Evolutionary conservation across 129 eudicot species (phyloP), one percentile per base, ranked within the genome.

Genomic region (Mikania micrantha): DNA sequence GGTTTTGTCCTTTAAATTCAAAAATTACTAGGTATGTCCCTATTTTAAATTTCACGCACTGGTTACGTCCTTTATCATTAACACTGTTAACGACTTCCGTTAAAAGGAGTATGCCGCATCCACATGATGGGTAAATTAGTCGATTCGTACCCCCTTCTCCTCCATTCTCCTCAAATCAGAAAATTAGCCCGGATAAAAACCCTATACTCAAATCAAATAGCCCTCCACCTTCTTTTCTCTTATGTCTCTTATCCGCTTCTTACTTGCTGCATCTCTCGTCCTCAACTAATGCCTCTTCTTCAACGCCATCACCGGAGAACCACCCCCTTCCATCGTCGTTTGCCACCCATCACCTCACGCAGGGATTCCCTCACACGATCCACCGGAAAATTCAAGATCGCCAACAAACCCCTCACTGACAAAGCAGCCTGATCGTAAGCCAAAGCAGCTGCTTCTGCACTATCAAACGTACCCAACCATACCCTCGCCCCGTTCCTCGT

Each of bases 351-450:
- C 88, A 88, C 77, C 38, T 78, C 95, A 15, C 34, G 44, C 49
- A 88, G 31, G 2, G 95, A 85, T 70, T 88, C 88, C 29, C 74
- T 49, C 42, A 88, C 95, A 25, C 60, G 80, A 31, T 85, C 88
- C 15, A 76, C 83, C 12, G 90, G 84, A 69, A 88, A 88, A 19
- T 88, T 88, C 24, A 88, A 71, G 1, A 82, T 60, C n/a, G 95
- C 91, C 9, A 83, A 71, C 1, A 75, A 28, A 7, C 91, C 91
- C 8, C 95, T 79, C 85, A 82, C 76, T 1, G 86, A 42, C 49
- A 77, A 85, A 28, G 95, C 91, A 9, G 95, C 91, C 66, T 88
- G 95, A 53, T 88, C 95, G 24, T 88, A 88, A 66, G 88, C 95
- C 74, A 88, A 57, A 25, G 95, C 91, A 2, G 95, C 95, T 11